Evolutionary conservation across 2,329 filamentous ascomycete genomes (phyloP).

Genomic region (Stachybotrys echinatus): DNA sequence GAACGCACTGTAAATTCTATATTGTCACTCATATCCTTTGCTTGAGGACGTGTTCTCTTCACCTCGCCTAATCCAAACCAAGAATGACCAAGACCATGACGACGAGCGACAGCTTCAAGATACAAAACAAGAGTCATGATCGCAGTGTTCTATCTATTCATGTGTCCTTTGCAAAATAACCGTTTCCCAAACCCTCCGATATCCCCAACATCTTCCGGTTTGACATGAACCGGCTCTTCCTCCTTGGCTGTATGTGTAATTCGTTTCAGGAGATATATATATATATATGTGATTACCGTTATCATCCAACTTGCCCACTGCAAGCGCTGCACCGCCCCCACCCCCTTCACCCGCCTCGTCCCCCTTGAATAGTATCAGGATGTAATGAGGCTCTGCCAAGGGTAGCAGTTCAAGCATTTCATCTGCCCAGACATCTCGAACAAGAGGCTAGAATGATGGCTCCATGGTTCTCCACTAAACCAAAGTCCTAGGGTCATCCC

Average conservation of each 20-base stretch:
- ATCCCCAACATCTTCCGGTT: not conserved
- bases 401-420: not conserved
- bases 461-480: not conserved
- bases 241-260: not conserved
- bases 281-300: not conserved
- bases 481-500: not conserved
- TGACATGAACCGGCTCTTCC: not conserved
- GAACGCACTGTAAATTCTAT: too few species aligned
- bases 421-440: not conserved
- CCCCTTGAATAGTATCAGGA: not conserved
- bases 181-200: not conserved
- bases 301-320: not conserved
- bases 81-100: too few species aligned
- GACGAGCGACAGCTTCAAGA: not conserved
- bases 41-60: too few species aligned
- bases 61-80: too few species aligned
- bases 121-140: conserved; percentile 3
- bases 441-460: not conserved
- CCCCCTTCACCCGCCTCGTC: not conserved
- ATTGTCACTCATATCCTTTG: too few species aligned
- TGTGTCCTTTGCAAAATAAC: not conserved
- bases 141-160: conserved; percentile 15
- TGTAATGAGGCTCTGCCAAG: not conserved
- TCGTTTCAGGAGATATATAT: not conserved
- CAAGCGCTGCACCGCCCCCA: too few species aligned